phyloP scores from a whole-genome alignment of 2,329 filamentous ascomycete species.

The Elsinoe australis region DNA sequence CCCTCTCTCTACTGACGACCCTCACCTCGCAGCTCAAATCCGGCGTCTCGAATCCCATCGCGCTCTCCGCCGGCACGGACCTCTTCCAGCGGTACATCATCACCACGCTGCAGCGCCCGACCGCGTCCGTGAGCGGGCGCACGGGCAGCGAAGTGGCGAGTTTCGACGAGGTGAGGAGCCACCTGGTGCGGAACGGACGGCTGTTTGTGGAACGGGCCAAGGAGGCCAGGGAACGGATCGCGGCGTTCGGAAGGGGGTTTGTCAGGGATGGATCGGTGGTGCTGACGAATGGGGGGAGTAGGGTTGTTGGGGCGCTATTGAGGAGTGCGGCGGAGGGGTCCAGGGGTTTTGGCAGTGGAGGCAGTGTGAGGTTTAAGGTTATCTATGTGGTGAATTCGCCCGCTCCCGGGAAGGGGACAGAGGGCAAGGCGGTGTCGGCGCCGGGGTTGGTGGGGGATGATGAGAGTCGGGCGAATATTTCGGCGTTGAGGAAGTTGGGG shows the following conservation, averaged over 20 bases:
- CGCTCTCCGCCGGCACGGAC: conserved; percentile 86
- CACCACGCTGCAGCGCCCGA: conserved; percentile 54
- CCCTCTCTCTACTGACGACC: conserved; percentile 71
- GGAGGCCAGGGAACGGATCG: conserved; percentile 75
- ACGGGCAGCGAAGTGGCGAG: conserved; percentile 38
- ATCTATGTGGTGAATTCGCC: conserved; percentile 53
- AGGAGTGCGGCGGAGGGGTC: conserved; percentile 62
- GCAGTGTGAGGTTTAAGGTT: conserved; percentile 67
- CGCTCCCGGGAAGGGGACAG: conserved; percentile 8
- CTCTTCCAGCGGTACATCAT: conserved; percentile 93
- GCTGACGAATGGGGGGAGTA: conserved; percentile 81
- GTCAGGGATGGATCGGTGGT: conserved; percentile 71
- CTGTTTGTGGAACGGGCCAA: conserved; percentile 83
- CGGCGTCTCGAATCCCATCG: conserved; percentile 78
- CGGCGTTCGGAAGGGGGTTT: conserved; percentile 67
- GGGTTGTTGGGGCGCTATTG: conserved; percentile 74
- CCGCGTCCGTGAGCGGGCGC: conserved; percentile 1
- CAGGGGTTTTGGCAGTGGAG: conserved; percentile 35
- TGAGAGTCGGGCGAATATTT: conserved; percentile 65
- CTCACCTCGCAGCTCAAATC: conserved; percentile 71
- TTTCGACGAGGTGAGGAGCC: conserved; percentile 77
- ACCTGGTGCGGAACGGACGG: conserved; percentile 76
- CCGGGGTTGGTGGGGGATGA: conserved; percentile 38
- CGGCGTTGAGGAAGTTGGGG: conserved; percentile 61
- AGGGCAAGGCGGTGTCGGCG: conserved; percentile 24